Percentiles rank a stretch among this genome's conserved stretches.
Conservation (phyloP, 371 early-diverging fungal species). For the Actinomucor elegans region DNA sequence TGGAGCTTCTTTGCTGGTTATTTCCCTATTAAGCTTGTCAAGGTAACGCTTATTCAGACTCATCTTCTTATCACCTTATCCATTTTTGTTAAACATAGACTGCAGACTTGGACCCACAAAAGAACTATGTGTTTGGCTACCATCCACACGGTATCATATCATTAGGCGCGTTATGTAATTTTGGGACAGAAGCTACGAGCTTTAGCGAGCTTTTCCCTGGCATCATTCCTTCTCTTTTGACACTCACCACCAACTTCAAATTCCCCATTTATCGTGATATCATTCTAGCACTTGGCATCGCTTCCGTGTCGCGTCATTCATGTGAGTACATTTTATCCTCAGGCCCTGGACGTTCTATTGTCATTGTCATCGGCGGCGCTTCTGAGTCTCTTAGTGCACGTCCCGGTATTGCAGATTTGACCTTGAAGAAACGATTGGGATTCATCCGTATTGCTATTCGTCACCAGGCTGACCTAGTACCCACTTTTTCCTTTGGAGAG, state of each 20-base stretch:
- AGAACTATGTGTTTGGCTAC: slow-evolving; percentile 76
- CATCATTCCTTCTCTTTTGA: slow-evolving; percentile 54
- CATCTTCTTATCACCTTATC: neutral
- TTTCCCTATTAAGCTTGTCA: slow-evolving; percentile 72
- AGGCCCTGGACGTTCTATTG: slow-evolving; percentile 71
- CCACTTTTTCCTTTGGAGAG: slow-evolving; percentile 78
- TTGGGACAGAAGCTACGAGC: slow-evolving; percentile 67
- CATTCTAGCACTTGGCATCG: slow-evolving; percentile 65
- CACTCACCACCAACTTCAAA: slow-evolving; percentile 57
- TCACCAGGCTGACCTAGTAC: slow-evolving; percentile 65
- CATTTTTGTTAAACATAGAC: too few relatives aligned
- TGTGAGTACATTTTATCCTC: slow-evolving; percentile 67
- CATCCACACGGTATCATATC: slow-evolving; percentile 84
- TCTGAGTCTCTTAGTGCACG: slow-evolving; percentile 65
- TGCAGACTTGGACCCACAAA: slow-evolving; percentile 69
- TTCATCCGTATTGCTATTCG: slow-evolving; percentile 75
- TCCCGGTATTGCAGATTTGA: slow-evolving; percentile 62
- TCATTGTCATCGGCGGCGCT: slow-evolving; percentile 77
- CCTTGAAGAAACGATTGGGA: slow-evolving; percentile 67
- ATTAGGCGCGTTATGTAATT: slow-evolving; percentile 74
- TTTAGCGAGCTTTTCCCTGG: slow-evolving; percentile 67
- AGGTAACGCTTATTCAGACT: slow-evolving; percentile 44
- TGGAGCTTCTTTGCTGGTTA: slow-evolving; percentile 77
- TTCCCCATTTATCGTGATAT: slow-evolving; percentile 74
- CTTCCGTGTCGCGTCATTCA: slow-evolving; percentile 69